A percentile compares a stretch with the other conserved stretches of the same genome.
phyloP scores from a whole-genome alignment of 139 green algal species.

The Ostreobium quekettii region DNA sequence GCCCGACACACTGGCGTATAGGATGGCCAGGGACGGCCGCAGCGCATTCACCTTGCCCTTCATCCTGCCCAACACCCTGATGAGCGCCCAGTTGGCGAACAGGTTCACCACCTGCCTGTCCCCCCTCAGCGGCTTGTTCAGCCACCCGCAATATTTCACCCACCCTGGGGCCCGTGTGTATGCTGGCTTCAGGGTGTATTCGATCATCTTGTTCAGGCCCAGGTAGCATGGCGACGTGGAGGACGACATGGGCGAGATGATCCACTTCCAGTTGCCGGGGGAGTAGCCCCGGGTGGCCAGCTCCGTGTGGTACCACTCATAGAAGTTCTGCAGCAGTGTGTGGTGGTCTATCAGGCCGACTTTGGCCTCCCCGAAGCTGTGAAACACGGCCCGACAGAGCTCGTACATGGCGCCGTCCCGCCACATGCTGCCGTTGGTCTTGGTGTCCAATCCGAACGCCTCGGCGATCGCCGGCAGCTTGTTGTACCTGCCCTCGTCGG shows the following conservation, averaged over 20 bases:
- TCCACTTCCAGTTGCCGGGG: constrained; percentile 48
- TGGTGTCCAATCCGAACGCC: constrained; percentile 25
- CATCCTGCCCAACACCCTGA: not conserved
- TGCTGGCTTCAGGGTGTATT: constrained; percentile 42
- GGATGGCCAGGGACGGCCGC: not conserved
- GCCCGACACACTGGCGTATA: constrained; percentile 20
- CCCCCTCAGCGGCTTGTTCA: not conserved
- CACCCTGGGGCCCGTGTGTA: not conserved
- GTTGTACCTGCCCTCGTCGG: constrained; percentile 35
- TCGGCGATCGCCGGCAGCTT: constrained; percentile 27
- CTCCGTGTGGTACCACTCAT: constrained; percentile 33
- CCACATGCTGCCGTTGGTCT: constrained; percentile 30
- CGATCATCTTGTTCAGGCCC: constrained; percentile 39
- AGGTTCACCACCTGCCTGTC: not conserved
- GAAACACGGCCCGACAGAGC: constrained; percentile 28
- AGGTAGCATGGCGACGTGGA: constrained; percentile 34
- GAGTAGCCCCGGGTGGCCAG: constrained; percentile 28
- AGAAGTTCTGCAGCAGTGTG: constrained; percentile 36
- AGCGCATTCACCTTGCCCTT: not conserved
- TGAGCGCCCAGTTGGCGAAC: not conserved
- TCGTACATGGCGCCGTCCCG: constrained; percentile 30
- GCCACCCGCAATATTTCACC: not conserved
- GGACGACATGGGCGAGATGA: constrained; percentile 33
- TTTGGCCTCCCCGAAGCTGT: constrained; percentile 25
- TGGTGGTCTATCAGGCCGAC: constrained; percentile 41